Evolutionary conservation across 139 green algal genomes (phyloP).

Genomic region (Penium margaritaceum): DNA sequence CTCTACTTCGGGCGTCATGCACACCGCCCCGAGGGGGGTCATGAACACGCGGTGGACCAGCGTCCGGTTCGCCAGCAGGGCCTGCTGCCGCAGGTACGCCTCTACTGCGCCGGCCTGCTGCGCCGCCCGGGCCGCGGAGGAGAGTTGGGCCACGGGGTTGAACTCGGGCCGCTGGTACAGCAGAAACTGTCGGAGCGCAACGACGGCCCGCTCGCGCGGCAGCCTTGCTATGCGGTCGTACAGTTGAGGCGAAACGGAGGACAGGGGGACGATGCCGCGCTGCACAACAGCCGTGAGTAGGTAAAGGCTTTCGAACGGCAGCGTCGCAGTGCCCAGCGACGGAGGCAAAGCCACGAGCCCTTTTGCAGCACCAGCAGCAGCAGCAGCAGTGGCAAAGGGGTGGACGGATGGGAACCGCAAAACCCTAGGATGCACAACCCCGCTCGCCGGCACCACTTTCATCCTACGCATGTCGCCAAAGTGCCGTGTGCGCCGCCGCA

Average conservation of each 20-base stretch:
- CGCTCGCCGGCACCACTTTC: too few relatives aligned
- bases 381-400: too few relatives aligned
- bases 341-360: too few relatives aligned
- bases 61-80: slow-evolving; percentile 24
- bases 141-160: not conserved
- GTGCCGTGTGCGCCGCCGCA: too few relatives aligned
- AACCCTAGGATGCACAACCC: too few relatives aligned
- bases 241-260: not conserved
- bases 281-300: not conserved
- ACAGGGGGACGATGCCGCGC: not conserved
- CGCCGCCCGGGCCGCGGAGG: not conserved
- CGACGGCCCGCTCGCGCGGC: not conserved
- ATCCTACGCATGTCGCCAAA: too few relatives aligned
- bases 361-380: too few relatives aligned
- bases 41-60: slow-evolving; percentile 10
- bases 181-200: not conserved
- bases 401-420: too few relatives aligned
- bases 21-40: slow-evolving; percentile 8
- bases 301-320: not conserved
- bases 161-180: not conserved
- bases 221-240: not conserved
- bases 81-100: too few relatives aligned
- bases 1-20: slow-evolving; percentile 8
- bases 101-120: too few relatives aligned
- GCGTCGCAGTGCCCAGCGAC: too few relatives aligned